These are phyloP conservation scores for Colletotrichum karsti DNA, from an alignment of 2,329 filamentous ascomycete genomes.

Conservation along the genomic window DNA sequence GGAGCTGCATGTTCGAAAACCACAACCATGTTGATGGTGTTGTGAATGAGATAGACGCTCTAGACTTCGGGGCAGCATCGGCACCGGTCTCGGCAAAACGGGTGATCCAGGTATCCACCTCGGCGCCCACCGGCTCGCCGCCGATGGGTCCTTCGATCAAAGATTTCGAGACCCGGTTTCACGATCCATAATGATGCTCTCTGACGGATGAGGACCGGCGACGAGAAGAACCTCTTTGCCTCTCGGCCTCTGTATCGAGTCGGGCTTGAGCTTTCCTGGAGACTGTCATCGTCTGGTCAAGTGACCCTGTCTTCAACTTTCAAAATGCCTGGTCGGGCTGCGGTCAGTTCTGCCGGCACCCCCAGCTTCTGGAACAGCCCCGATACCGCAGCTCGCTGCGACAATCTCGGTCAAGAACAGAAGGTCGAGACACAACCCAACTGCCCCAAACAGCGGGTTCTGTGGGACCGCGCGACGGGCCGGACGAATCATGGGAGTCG, in stretches of 20 bases:
- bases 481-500: conserved; percentile 20
- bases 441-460: conserved; percentile 6
- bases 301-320: neutral
- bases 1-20: too few species aligned
- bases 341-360: neutral
- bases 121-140: neutral
- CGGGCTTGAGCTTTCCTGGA: too few species aligned
- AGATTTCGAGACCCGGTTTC: neutral
- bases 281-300: neutral
- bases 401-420: neutral
- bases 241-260: too few species aligned
- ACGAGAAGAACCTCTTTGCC: too few species aligned
- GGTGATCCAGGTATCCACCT: conserved; percentile 1
- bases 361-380: neutral
- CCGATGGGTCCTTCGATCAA: neutral
- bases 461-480: conserved; percentile 5
- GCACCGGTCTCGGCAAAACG: conserved; percentile 8
- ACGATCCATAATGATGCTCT: neutral
- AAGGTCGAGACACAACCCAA: neutral
- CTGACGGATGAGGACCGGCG: neutral
- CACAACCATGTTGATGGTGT: too few species aligned
- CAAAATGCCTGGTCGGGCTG: neutral
- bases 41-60: too few species aligned
- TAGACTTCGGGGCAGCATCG: neutral
- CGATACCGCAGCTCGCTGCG: conserved; percentile 19